Base-by-base conservation (phyloP, 108 stramenopile genomes). In the Craspedostauros australis region DNA sequence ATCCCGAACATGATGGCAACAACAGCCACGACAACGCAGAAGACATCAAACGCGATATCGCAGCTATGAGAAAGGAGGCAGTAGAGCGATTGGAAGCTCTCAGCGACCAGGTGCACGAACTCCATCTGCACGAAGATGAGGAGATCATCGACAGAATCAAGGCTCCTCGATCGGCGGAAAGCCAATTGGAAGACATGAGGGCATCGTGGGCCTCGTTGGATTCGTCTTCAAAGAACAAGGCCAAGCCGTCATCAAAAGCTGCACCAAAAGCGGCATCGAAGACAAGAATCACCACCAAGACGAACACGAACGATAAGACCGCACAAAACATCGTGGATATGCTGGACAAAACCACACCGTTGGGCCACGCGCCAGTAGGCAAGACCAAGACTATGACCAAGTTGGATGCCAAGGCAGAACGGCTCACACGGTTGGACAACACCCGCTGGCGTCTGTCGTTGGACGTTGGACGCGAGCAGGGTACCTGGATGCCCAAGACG, bases 401-500 rank as follows among this genome's bases (percentile, higher is more conserved):
- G n/a, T n/a, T n/a, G n/a, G n/a, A n/a, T n/a, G n/a, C 47, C 11
- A 24, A 48, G 6, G 5, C 52, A 16, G 42, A 53, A 49, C 20
- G 61, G 39, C 40, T 46, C 39, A 23, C 59, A 46, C 47, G 70
- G 25, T 48, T 85, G 43, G 75, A 81, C 41, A 58, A 63, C 1
- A 84, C 75, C 4, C 55, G 59, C 11, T 90, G 88, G 88, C 77
- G 77, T 39, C 39, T 90, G 21, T 65, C 66, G 24, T 59, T 84
- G 20, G 70, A 72, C 54, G 60, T 90, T 37, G 84, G 84, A 22
- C 64, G 88, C 40, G 82, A 83, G 48, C 65, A 65, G 2, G 83
- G 79, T 46, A 84, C 85, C 24, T 82, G 85, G 85, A 90, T 90
- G 88, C 88, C 88, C n/a, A 60, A 66, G 49, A 54, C 57, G 9